Conservation (phyloP, 2,329 filamentous ascomycete species). For the Aspergillus neotritici region DNA sequence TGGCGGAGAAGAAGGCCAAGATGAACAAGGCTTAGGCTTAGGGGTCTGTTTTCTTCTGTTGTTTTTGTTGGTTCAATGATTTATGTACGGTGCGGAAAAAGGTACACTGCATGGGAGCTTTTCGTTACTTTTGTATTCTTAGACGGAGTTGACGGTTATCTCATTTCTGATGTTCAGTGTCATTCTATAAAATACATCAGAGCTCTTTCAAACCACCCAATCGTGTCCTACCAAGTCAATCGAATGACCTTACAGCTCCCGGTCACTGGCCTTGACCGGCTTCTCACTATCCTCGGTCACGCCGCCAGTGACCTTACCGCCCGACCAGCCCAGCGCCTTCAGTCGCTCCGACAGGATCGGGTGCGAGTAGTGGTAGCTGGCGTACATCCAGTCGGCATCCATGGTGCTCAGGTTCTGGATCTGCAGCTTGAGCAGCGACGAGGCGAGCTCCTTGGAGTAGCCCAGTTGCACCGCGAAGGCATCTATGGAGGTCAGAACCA, state of each 20-base stretch:
- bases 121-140: constrained; percentile 1
- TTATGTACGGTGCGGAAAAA: constrained; percentile 3
- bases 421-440: constrained; percentile 91
- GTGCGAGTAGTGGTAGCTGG: constrained; percentile 97
- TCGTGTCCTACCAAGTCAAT: constrained; percentile 8
- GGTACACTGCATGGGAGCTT: constrained; percentile 13
- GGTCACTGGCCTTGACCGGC: constrained; percentile 65
- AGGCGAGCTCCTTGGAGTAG: constrained; percentile 74
- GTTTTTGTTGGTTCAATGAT: constrained; percentile 2
- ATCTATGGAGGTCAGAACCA: constrained; percentile 47
- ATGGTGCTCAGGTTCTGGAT: constrained; percentile 97
- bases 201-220: not conserved
- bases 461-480: constrained; percentile 80
- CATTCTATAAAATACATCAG: not conserved
- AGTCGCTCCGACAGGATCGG: constrained; percentile 91
- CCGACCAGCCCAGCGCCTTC: constrained; percentile 82
- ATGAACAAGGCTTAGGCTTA: constrained; percentile 14
- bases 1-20: constrained; percentile 40
- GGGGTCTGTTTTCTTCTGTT: not conserved
- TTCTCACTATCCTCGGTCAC: constrained; percentile 52
- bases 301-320: constrained; percentile 44
- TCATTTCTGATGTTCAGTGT: not conserved
- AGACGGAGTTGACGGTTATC: constrained; percentile 1
- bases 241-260: constrained; percentile 58
- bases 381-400: constrained; percentile 98